Base-by-base conservation (phyloP, 768 basidiomycete genomes). In the Rickenella mellea region DNA sequence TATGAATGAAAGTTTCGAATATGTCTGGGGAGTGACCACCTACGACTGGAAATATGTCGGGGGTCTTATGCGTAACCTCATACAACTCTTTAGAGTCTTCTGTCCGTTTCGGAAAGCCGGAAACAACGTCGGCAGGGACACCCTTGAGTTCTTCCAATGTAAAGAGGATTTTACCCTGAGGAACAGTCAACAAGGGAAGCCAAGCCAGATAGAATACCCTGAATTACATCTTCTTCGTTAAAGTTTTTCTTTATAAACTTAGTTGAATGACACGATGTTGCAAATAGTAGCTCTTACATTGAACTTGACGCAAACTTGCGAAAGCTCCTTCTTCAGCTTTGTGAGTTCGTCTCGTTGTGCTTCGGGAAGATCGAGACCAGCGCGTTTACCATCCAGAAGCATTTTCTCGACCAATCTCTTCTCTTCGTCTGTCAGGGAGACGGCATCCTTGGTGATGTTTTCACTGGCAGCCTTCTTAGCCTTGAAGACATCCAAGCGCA, bases 391-490 rank as follows among this genome's bases (percentile, higher is more conserved):
- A 42, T 89, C 88, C 47, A 84, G 66, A 30, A 88, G 58, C 76
- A 84, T 74, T 58, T 87, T 85, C 20, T 91, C 85, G 6, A 90
- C 71, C n/a, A 93, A 67, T 9, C 87, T 74, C 48, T 76, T 60
- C 51, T 87, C 77, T 54, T 92, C 89, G 0, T 70, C 45, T 11
- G 66, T 72, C 7, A 92, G 65, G 39, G 66, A 67, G 27, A 69
- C 60, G 4, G 77, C 79, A 4, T 77, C 73, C 43, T 63, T 65
- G 51, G 76, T 74, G 48, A 86, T 63, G 53, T 85, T 82, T 58
- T 77, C 73, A 53, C 82, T 69, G 0, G 86, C 86, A 5, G 72
- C 69, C 6, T 73, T 62, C 58, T 86, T 84, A 32, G 81, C 82
- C 37, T 74, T 65, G 67, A 73, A 92, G 37, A 92, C 72, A 53